phyloP scores from a whole-genome alignment of 2,329 filamentous ascomycete genomes.

The Chrysosporium queenslandicum region DNA sequence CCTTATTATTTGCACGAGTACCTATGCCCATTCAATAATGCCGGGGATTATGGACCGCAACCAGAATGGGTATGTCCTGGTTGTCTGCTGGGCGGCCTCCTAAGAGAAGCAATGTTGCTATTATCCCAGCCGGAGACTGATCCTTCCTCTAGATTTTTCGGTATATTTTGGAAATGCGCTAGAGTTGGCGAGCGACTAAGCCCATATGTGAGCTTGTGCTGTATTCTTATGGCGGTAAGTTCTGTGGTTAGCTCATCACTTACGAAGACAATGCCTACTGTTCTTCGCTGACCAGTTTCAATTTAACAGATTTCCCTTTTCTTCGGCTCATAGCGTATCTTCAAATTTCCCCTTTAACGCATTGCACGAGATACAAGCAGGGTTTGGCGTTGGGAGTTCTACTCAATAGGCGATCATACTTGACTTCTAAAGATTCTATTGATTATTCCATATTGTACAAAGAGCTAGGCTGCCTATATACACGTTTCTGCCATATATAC shows the following conservation, averaged over 20 bases:
- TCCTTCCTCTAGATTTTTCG: constrained; percentile 50
- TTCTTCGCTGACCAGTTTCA: background rate
- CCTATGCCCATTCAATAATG: constrained; percentile 84
- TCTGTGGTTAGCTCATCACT: background rate
- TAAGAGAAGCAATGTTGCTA: no score
- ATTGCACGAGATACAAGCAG: background rate
- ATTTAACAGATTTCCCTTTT: constrained; percentile 17
- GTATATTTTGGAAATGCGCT: constrained; percentile 93
- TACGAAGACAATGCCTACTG: background rate
- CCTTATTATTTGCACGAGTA: constrained; percentile 88
- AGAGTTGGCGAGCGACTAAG: constrained; percentile 85
- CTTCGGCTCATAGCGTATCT: constrained; percentile 16
- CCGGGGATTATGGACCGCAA: constrained; percentile 85
- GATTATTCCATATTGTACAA: background rate
- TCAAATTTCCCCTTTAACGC: background rate
- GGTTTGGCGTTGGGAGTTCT: constrained; percentile 4
- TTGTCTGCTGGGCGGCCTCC: no score
- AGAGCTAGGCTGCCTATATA: background rate
- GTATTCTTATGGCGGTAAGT: constrained; percentile 78
- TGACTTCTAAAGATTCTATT: background rate
- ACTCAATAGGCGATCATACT: background rate
- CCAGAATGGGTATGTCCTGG: constrained; percentile 67
- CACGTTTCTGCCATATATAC: background rate
- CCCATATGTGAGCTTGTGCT: constrained; percentile 91
- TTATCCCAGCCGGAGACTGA: no score